phyloP scores from a whole-genome alignment of 306 rosid genomes.

The Quercus agrifolia region DNA sequence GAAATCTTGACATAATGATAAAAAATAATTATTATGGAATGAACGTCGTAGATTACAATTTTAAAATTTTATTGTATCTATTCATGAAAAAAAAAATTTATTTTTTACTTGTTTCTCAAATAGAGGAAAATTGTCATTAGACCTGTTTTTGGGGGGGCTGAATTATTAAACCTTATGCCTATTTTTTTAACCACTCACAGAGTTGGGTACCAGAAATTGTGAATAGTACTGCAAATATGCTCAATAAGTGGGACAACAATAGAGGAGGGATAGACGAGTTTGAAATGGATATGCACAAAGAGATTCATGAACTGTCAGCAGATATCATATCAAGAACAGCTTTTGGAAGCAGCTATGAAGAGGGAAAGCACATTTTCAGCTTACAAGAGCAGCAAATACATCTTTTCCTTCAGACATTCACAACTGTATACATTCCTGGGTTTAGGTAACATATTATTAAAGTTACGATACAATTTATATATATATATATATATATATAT shows the following conservation, averaged over 20 bases:
- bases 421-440: slow-evolving; percentile 70
- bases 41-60: too few relatives aligned
- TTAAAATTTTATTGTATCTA: too few relatives aligned
- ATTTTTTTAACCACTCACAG: slow-evolving; percentile 19
- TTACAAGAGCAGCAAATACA: slow-evolving; percentile 62
- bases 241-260: slow-evolving; percentile 55
- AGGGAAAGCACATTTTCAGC: slow-evolving; percentile 64
- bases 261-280: slow-evolving; percentile 52
- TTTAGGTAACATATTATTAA: slow-evolving; percentile 46
- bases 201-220: slow-evolving; percentile 76
- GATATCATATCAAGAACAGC: slow-evolving; percentile 75
- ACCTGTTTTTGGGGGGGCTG: too few relatives aligned
- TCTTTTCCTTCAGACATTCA: slow-evolving; percentile 42
- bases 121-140: too few relatives aligned
- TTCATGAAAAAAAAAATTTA: too few relatives aligned
- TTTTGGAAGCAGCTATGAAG: slow-evolving; percentile 72
- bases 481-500: too few relatives aligned
- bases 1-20: too few relatives aligned
- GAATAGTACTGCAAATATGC: slow-evolving; percentile 41
- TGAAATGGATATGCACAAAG: slow-evolving; percentile 58
- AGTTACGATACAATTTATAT: too few relatives aligned
- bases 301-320: slow-evolving; percentile 52
- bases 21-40: too few relatives aligned
- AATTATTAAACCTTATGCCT: too few relatives aligned
- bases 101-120: too few relatives aligned